Evolutionary conservation across 148 eudicot genomes (phyloP).

Genomic region (Rheum nobile): DNA sequence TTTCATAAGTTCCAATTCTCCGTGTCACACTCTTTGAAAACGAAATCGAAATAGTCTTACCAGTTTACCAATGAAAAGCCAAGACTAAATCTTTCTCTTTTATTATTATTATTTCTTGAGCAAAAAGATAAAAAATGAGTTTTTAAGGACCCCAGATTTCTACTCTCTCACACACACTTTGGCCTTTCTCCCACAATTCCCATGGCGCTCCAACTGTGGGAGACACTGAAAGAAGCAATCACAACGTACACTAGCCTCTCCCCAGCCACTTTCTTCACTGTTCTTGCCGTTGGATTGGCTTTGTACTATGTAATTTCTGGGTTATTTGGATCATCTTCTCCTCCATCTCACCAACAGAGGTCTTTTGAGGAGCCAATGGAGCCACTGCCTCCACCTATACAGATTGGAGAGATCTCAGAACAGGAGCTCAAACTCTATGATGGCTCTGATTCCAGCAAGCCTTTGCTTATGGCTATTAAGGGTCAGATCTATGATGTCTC

Average conservation of each 20-base stretch:
- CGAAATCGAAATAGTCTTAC: no score
- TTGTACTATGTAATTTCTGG: conserved; percentile 48
- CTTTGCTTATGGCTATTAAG: conserved; percentile 90
- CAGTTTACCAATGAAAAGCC: no score
- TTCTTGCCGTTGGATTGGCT: conserved; percentile 52
- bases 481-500: conserved; percentile 98
- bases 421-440: conserved; percentile 64
- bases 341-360: conserved; percentile 13
- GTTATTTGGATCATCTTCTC: conserved; percentile 44
- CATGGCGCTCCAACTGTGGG: conserved; percentile 69
- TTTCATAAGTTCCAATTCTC: no score
- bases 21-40: no score
- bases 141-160: not conserved
- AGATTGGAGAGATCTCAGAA: conserved; percentile 70
- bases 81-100: no score
- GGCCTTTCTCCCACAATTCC: not conserved
- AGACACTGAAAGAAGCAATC: conserved; percentile 51
- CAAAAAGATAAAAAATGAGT: no score
- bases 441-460: conserved; percentile 65
- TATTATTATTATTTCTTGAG: no score
- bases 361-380: conserved; percentile 28
- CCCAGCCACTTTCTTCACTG: conserved; percentile 66
- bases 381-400: conserved; percentile 85
- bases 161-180: no score
- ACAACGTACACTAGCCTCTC: conserved; percentile 67